Conservation (phyloP, 768 basidiomycete genomes). For the Gelatoporia subvermispora region DNA sequence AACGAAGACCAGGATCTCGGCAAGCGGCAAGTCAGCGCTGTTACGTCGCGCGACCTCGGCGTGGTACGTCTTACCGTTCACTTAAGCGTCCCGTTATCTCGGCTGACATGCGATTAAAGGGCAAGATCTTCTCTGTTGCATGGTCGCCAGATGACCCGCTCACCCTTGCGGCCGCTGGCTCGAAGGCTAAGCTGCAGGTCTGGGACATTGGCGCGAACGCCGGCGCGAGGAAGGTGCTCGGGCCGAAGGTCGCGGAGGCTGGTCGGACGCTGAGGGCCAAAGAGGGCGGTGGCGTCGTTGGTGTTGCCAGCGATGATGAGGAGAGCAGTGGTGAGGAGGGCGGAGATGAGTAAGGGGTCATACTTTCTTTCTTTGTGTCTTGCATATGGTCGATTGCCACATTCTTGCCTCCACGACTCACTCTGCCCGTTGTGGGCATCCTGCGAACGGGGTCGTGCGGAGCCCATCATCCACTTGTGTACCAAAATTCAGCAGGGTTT, state of each 20-base stretch:
- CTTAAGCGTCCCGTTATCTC: background rate
- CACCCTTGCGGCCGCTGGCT: conserved; percentile 90
- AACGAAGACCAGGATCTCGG: conserved; percentile 54
- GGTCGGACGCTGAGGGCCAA: conserved; percentile 67
- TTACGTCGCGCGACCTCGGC: conserved; percentile 84
- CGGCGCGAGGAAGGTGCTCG: conserved; percentile 81
- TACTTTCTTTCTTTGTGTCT: too few relatives aligned
- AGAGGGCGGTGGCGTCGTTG: conserved; percentile 61
- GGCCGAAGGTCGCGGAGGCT: conserved; percentile 66
- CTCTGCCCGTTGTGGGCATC: too few relatives aligned
- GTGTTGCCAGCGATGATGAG: conserved; percentile 67
- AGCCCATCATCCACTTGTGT: too few relatives aligned
- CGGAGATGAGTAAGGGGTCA: conserved; percentile 14
- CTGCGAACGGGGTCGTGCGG: too few relatives aligned
- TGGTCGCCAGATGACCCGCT: conserved; percentile 96
- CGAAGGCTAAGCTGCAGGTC: conserved; percentile 88
- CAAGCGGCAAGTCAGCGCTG: conserved; percentile 76
- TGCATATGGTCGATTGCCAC: too few relatives aligned
- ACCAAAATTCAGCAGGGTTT: too few relatives aligned
- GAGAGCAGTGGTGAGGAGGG: conserved; percentile 51
- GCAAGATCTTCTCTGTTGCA: conserved; percentile 89
- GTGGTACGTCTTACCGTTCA: conserved; percentile 54
- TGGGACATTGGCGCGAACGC: conserved; percentile 91
- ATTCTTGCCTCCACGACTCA: too few relatives aligned
- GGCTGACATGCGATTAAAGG: conserved; percentile 40